These are phyloP conservation scores for Metschnikowia peoriensis DNA, from an alignment of 805 yeast species.

Conservation along the genomic window DNA sequence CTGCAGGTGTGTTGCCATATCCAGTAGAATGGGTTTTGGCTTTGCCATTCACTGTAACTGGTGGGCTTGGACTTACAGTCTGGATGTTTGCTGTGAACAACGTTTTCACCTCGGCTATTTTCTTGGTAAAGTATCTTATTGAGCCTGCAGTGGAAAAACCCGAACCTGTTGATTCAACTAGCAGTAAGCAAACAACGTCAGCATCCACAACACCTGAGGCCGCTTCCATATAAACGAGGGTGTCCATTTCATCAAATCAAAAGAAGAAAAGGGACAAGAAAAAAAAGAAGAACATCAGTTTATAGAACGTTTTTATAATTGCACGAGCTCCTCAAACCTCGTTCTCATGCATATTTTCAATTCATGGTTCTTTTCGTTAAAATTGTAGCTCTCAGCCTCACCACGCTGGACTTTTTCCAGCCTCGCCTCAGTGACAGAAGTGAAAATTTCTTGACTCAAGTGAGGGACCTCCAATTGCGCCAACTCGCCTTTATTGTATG, in stretches of 20 bases:
- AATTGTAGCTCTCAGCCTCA: constrained; percentile 10
- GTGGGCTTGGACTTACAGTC: constrained; percentile 57
- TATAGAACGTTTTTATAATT: not conserved
- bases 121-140: constrained; percentile 18
- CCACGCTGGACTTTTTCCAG: constrained; percentile 11
- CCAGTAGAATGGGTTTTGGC: constrained; percentile 54
- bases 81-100: constrained; percentile 50
- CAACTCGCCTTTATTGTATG: constrained; percentile 10
- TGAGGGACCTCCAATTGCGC: not conserved
- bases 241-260: too few species aligned
- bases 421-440: constrained; percentile 1
- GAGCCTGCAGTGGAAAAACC: constrained; percentile 20
- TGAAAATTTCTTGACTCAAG: not conserved
- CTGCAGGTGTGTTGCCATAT: constrained; percentile 55
- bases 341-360: constrained; percentile 11
- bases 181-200: not conserved
- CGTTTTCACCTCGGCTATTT: constrained; percentile 22
- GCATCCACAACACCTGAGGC: not conserved
- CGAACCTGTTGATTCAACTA: not conserved
- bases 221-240: not conserved
- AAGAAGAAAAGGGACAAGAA: not conserved
- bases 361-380: constrained; percentile 10
- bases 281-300: too few species aligned
- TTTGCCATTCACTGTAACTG: constrained; percentile 62
- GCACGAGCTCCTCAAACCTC: constrained; percentile 14